Percentiles rank a stretch among this genome's conserved stretches.
Conservation (phyloP, 2,329 filamentous ascomycete genomes). For the Ceratocystiopsis sp. region DNA sequence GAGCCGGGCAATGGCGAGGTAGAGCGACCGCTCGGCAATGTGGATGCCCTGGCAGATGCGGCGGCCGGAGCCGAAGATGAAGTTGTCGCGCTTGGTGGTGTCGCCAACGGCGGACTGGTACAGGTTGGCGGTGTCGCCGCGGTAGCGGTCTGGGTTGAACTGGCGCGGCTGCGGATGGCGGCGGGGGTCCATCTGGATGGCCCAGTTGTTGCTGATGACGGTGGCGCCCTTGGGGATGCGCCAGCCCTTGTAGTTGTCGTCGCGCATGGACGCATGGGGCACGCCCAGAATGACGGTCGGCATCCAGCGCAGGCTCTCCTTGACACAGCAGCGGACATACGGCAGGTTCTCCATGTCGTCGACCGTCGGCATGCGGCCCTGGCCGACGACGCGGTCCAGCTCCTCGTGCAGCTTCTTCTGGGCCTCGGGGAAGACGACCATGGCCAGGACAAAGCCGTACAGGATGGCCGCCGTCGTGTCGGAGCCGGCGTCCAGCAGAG, state of each 20-base stretch:
- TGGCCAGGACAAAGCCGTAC: conserved; percentile 26
- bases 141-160: conserved; percentile 26
- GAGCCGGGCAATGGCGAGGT: conserved; percentile 28
- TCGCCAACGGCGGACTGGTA: conserved; percentile 15
- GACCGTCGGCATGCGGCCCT: conserved; percentile 19
- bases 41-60: conserved; percentile 42
- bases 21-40: conserved; percentile 31
- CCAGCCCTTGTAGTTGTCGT: conserved; percentile 25
- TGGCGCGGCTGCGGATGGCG: conserved; percentile 22
- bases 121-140: conserved; percentile 12
- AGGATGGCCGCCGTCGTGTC: conserved; percentile 26
- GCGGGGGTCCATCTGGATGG: conserved; percentile 27
- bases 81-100: conserved; percentile 28
- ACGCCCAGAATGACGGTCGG: conserved; percentile 22
- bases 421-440: conserved; percentile 23
- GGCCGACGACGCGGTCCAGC: conserved; percentile 23
- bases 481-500: conserved; percentile 21
- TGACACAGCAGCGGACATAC: conserved; percentile 24
- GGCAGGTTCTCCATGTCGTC: conserved; percentile 22
- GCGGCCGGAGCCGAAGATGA: conserved; percentile 37
- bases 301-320: conserved; percentile 28
- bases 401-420: conserved; percentile 23
- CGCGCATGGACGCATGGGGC: conserved; percentile 23
- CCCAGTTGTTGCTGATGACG: conserved; percentile 24
- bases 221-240: conserved; percentile 27